Base-by-base conservation (phyloP, 2,329 filamentous ascomycete species). In the Alternaria sp. region DNA sequence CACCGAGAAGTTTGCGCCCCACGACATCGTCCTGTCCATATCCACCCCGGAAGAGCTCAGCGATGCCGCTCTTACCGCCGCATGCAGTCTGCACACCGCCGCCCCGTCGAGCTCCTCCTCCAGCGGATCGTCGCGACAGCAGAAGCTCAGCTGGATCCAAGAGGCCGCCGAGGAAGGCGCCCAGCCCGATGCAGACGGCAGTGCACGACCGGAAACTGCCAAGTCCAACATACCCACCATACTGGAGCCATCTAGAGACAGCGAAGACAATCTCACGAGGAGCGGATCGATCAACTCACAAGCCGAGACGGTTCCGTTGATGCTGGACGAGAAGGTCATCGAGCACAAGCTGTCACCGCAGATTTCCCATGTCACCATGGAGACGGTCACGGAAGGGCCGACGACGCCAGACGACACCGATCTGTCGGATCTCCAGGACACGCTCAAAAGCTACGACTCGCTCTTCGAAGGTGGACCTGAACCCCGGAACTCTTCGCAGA, bases 131-230 rank as follows among this genome's bases (percentile, higher is more conserved):
- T 84, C 93, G 68, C 88, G 91, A 62, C 87, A 90, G 74, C 88
- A 90, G 72, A 90, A 92, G 69, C 83, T 98, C 72, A 91, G 95
- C 82, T 95, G 97, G 81, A 97, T 98, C 77, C 90, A 91, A n/a
- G 96, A 98, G 81, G 92, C 96, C 81, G 92, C 91, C 57, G 93
- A 96, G 75, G 93, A 97, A 81, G 61, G 62, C 40, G 87, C 67
- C 83, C 88, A 73, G 55, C 62, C 60, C 7, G 68, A 59, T 9
- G 65, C 44, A 21, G 69, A 73, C 28, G 70, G 73, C 50, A 61
- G 54, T 44, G 55, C 68, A 45, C 70, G 69, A n/a, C 69, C 74
- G 15, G 46, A 64, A 9, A 70, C 74, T 2, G 67, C 72, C n/a
- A 62, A 67, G 15, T 68, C 72, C 8, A 61, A 61, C 15, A 73